Evolutionary conservation across 805 yeast genomes (phyloP), one percentile per base, ranked within the genome.

Genomic region (Yamadazyma laniorum): DNA sequence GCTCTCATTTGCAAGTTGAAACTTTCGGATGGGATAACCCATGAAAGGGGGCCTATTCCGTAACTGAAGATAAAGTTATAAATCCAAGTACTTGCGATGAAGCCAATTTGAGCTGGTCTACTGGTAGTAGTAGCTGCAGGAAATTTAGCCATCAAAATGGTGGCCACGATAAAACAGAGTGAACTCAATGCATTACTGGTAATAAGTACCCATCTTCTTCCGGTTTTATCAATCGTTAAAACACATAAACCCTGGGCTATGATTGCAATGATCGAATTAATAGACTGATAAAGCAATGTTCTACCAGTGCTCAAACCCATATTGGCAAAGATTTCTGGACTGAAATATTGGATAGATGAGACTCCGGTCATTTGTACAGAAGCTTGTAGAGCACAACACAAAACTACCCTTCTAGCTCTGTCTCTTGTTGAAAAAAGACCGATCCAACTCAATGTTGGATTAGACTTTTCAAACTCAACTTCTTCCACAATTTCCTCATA

Each of bases 1-100:
- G 67, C 57, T 61, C 69, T 63, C 43, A 63, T 62, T 52, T 62
- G 58, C 54, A 63, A 52, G 18, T 65, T 66, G 57, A 59, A 57
- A 39, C 60, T 55, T 52, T 63, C 69, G 25, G 68, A 61, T 22
- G 67, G 67, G 51, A 54, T 58, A 34, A 63, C 53, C 69, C 69
- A 63, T 31, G 68, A 65, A 50, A 62, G 54, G 19, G 66, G 66
- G 17, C 52, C 56, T 58, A 59, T 50, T 51, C 60, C 45, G 61
- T 61, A 48, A 44, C 47, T 41, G 51, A 61, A 60, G 3, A 61
- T 58, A 32, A 63, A 60, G 52, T 61, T 59, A 35, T 58, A 59
- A 34, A 52, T 44, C 49, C 55, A 53, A 26, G 48, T 44, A 39
- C 44, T 39, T 6, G 48, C 48, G 44, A 61, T 50, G 55, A 62